Evolutionary conservation across 1,284 basidiomycete genomes (phyloP), one percentile per base, ranked within the genome.

Genomic region (Ceratobasidium sp.): DNA sequence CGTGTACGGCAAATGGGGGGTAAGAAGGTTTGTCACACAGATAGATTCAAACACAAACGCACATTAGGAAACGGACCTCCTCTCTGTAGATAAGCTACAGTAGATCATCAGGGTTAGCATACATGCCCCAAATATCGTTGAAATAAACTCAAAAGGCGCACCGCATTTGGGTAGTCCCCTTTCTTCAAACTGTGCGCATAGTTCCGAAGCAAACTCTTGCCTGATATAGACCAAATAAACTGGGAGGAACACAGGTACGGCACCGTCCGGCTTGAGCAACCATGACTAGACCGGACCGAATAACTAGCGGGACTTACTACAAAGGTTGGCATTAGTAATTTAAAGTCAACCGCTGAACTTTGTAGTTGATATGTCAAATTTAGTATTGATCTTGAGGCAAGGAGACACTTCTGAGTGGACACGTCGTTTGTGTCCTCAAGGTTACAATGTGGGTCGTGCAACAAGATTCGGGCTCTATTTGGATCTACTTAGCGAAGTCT

Each of bases 1-100:
- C 23, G 33, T 67, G 48, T 15, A 50, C 69, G 20, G 40, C 23
- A 42, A n/a, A 15, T n/a, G 33, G 33, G 26, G 28, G 6, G 33
- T 48, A 38, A 74, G 33, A 15, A 42, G 2, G 33, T 33, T 44
- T 44, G 52, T 26, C 26, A 38, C 26, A 7, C 13, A 52, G 13
- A 26, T 33, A 12, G 46, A n/a, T 20, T 15, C 26, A 50, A 54
- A 33, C 40, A 33, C 20, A 26, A 42, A 64, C 71, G 10, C 26
- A 74, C 71, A 28, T 64, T 40, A 74, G 26, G 71, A 74, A 74
- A 20, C 71, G 71, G 42, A 74, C 71, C 38, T 74, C 71, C 61
- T 74, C 71, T 38, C 71, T 10, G 20, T 64, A 74, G 57, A 74
- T 74, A 48, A 74, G 44, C 71, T 74, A 44, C 7, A 15, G 13